Conservation (phyloP, 768 basidiomycete genomes). For the Leccinum disarticulatum region DNA sequence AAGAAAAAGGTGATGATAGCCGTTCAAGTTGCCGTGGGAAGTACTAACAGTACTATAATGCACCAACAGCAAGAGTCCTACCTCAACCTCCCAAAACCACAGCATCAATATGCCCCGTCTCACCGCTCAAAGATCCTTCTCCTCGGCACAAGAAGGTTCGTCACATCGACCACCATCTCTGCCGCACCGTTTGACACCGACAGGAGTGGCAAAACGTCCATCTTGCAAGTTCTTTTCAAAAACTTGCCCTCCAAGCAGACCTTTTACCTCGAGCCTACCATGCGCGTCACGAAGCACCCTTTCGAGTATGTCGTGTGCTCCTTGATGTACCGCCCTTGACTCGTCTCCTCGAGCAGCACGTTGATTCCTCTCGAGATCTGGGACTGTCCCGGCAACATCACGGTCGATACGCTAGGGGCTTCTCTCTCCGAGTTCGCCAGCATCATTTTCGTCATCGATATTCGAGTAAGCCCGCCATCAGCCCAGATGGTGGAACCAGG, state of each 20-base stretch:
- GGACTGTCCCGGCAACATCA: constrained; percentile 89
- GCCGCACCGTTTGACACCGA: constrained; percentile 1
- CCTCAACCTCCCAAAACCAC: constrained; percentile 11
- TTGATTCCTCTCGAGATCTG: constrained; percentile 92
- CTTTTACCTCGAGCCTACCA: constrained; percentile 87
- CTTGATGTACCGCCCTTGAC: background rate
- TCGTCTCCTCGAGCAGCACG: constrained; percentile 50
- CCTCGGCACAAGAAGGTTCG: constrained; percentile 66
- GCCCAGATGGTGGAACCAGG: background rate
- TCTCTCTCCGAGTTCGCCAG: constrained; percentile 79
- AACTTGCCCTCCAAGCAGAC: constrained; percentile 78
- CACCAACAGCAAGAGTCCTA: constrained; percentile 14
- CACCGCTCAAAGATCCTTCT: constrained; percentile 67
- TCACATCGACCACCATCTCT: background rate
- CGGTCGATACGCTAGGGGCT: constrained; percentile 73
- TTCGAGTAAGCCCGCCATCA: constrained; percentile 57
- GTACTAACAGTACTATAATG: background rate
- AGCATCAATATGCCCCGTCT: constrained; percentile 12
- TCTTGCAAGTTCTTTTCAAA: constrained; percentile 90
- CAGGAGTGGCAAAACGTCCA: constrained; percentile 92
- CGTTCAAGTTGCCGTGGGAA: constrained; percentile 12
- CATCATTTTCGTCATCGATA: constrained; percentile 93
- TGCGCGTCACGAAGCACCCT: constrained; percentile 66
- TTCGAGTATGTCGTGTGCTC: constrained; percentile 66
- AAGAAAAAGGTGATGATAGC: background rate